A percentile compares a stretch with the other conserved stretches of the same genome.
Conservation (phyloP, 306 rosid species). For the Calophaca sinica region DNA sequence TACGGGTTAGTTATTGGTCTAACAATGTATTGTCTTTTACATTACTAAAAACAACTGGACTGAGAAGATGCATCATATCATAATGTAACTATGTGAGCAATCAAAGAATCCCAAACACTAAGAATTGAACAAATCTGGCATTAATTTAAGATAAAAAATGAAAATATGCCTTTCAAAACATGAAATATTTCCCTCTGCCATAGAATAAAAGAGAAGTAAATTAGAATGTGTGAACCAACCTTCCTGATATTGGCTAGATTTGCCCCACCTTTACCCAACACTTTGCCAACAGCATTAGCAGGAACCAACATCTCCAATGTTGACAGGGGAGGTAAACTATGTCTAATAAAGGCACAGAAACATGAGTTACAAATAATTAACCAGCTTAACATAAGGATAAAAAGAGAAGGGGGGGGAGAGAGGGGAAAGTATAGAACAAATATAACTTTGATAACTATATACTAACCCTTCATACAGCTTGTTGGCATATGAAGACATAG, state of each 20-base stretch:
- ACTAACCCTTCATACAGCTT: slow-evolving; percentile 87
- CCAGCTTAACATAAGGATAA: slow-evolving; percentile 18
- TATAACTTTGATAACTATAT: slow-evolving; percentile 16
- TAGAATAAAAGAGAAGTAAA: slow-evolving; percentile 13
- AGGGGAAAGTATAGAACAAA: slow-evolving; percentile 8
- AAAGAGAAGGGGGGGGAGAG: neutral
- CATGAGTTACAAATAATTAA: slow-evolving; percentile 22
- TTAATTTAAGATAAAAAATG: neutral
- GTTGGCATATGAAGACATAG: slow-evolving; percentile 73
- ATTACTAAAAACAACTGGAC: neutral
- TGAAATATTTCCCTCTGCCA: neutral
- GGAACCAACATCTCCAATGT: slow-evolving; percentile 85
- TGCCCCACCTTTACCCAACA: slow-evolving; percentile 93
- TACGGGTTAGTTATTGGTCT: neutral
- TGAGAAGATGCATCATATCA: neutral
- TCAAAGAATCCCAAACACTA: neutral
- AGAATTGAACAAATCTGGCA: slow-evolving; percentile 4
- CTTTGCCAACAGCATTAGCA: slow-evolving; percentile 92
- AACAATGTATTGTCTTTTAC: neutral
- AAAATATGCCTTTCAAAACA: neutral
- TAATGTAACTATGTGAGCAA: neutral
- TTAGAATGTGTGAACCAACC: slow-evolving; percentile 63
- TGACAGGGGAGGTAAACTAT: slow-evolving; percentile 71
- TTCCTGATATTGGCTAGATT: slow-evolving; percentile 89
- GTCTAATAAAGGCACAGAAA: slow-evolving; percentile 34